Conservation (phyloP, 1,284 basidiomycete species). For the Coniferiporia weirii region DNA sequence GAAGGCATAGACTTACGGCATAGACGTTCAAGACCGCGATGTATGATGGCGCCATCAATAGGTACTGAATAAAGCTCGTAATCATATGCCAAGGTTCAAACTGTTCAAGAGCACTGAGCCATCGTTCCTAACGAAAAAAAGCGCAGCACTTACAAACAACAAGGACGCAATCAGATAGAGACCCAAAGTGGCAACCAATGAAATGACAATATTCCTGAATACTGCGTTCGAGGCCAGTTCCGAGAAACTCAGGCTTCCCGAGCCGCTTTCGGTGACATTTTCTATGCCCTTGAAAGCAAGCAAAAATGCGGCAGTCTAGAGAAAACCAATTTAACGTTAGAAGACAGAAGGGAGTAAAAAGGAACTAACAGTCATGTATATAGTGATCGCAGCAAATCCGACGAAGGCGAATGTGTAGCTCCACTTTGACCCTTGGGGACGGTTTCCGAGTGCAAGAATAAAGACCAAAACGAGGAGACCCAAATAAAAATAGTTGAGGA, state of each 20-base stretch:
- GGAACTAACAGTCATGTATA: slow-evolving; percentile 82
- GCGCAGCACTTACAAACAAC: slow-evolving; percentile 62
- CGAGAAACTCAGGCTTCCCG: slow-evolving; percentile 42
- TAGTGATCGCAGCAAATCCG: slow-evolving; percentile 82
- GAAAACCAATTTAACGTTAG: slow-evolving; percentile 9
- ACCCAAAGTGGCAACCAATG: slow-evolving; percentile 80
- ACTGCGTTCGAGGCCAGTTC: slow-evolving; percentile 72
- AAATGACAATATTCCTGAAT: slow-evolving; percentile 84
- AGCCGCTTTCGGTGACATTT: slow-evolving; percentile 41
- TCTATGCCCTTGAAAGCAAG: slow-evolving; percentile 78
- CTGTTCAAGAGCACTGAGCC: slow-evolving; percentile 30
- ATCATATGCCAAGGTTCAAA: slow-evolving; percentile 92
- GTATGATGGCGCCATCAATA: slow-evolving; percentile 89
- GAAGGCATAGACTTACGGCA: slow-evolving; percentile 49
- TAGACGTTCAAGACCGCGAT: slow-evolving; percentile 89
- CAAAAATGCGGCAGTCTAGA: slow-evolving; percentile 68
- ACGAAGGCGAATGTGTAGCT: slow-evolving; percentile 78
- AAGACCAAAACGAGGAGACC: slow-evolving; percentile 88
- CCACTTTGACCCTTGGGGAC: slow-evolving; percentile 85
- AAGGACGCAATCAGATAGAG: slow-evolving; percentile 79
- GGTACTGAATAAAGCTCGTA: slow-evolving; percentile 91
- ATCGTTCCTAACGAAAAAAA: slow-evolving; percentile 12
- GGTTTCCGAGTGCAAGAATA: slow-evolving; percentile 85
- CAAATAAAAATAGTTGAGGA: slow-evolving; percentile 84
- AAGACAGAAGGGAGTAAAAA: not conserved